These are phyloP conservation scores for Irpex lacteus DNA, from an alignment of 1,284 basidiomycete genomes.

Conservation along the genomic window DNA sequence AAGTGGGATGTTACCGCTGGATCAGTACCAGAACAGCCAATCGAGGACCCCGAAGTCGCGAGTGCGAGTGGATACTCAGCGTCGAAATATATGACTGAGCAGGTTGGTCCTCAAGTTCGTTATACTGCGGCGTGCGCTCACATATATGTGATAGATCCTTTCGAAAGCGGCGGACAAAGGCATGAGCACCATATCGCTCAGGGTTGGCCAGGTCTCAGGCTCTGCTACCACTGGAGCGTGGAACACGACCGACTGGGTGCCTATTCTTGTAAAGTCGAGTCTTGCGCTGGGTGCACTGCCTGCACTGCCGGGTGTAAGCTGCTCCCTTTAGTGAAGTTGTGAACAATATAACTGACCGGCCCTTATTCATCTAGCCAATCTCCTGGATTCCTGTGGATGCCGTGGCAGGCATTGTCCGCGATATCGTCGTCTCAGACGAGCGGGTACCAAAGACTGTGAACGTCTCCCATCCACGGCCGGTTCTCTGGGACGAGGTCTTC, in stretches of 20 bases:
- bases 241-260: conserved; percentile 18
- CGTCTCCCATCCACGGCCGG: conserved; percentile 15
- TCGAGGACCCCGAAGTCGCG: conserved; percentile 7
- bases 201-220: conserved; percentile 17
- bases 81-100: conserved; percentile 16
- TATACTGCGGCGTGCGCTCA: background rate
- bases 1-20: conserved; percentile 11
- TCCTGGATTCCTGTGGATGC: conserved; percentile 21
- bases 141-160: background rate
- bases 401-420: conserved; percentile 11
- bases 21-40: conserved; percentile 14
- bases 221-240: conserved; percentile 14
- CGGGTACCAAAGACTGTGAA: conserved; percentile 13
- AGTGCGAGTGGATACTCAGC: conserved; percentile 12
- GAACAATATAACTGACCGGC: background rate
- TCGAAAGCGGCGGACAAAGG: conserved; percentile 6
- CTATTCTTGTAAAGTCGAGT: conserved; percentile 14
- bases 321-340: background rate
- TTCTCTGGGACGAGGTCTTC: conserved; percentile 5
- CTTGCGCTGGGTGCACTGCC: conserved; percentile 15
- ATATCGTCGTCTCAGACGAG: conserved; percentile 7
- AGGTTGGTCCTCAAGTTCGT: background rate
- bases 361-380: conserved; percentile 9
- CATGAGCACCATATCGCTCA: conserved; percentile 6
- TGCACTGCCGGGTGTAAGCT: conserved; percentile 18